Base-by-base conservation (phyloP, 176 grass and related monocot genomes). In the Pontederia crassipes region DNA sequence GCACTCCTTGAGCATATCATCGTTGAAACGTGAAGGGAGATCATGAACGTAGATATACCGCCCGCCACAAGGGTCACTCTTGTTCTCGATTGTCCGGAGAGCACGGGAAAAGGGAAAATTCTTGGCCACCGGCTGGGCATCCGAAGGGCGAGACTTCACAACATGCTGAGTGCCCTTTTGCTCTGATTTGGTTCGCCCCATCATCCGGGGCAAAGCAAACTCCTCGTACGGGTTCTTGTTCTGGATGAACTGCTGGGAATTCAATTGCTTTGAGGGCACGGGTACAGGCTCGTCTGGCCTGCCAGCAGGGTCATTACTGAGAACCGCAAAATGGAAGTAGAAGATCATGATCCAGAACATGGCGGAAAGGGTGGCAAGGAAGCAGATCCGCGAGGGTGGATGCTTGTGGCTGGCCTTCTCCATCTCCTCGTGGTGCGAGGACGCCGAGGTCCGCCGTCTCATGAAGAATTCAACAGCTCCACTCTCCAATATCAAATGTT, bases 21-120 rank as follows among this genome's bases (percentile, higher is more conserved):
- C 46, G 56, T 94, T 94, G 78, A 94, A 94, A 8, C 83, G 70
- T 28, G 72, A 26, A 17, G 84, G 89, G 52, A 94, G 75, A 60
- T 84, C 58, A 40, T 94, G 76, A 46, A 79, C 69, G 79, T 84
- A 93, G 72, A 93, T 49, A 75, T 94, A 88, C 75, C 84, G 62
- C 0, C 84, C 81, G 3, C 65, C 45, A 72, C 89, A 94, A 3
- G 48, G 68, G 50, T 82, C 81, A 50, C 4, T 65, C 64, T 66
- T 66, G 48, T 17, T 66, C 12, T 51, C 63, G 0, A 52, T 11
- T 12, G 51, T 40, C 32, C 16, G 11, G 20, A 55, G 65, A 20
- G 57, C 11, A 5, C 24, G 17, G 27, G 40, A 5, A 17, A 54
- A 55, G 12, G 47, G n/a, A 28, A 55, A 54, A 1, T 27, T 28